phyloP scores from a whole-genome alignment of 345 rosid species.

The Brassica incana region DNA sequence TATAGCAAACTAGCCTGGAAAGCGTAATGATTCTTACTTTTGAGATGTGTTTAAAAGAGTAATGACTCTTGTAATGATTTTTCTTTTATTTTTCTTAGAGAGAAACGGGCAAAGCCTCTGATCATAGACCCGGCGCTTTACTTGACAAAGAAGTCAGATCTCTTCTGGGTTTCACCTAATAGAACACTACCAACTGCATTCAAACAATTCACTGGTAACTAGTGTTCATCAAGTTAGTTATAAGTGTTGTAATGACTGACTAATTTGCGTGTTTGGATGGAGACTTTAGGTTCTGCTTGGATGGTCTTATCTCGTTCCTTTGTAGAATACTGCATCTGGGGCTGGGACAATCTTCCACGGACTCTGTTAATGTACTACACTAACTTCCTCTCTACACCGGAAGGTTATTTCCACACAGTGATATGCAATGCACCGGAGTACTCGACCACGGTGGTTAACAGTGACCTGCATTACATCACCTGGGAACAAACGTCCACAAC shows the following conservation, averaged over 20 bases:
- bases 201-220: slow-evolving; percentile 64
- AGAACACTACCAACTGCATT: slow-evolving; percentile 85
- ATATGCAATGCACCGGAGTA: slow-evolving; percentile 49
- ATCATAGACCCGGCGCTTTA: slow-evolving; percentile 95
- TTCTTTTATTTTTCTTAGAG: slow-evolving; percentile 43
- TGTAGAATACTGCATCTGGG: slow-evolving; percentile 39
- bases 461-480: slow-evolving; percentile 39
- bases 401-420: slow-evolving; percentile 54
- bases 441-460: slow-evolving; percentile 34
- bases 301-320: slow-evolving; percentile 35
- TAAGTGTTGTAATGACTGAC: not conserved
- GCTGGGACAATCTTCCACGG: slow-evolving; percentile 42
- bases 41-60: not conserved
- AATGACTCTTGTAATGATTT: not conserved
- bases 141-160: slow-evolving; percentile 58
- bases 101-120: slow-evolving; percentile 90
- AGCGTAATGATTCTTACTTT: slow-evolving; percentile 47
- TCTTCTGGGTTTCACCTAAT: slow-evolving; percentile 71
- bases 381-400: slow-evolving; percentile 50
- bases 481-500: slow-evolving; percentile 43
- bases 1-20: slow-evolving; percentile 90
- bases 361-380: slow-evolving; percentile 40
- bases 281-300: slow-evolving; percentile 47
- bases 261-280: not conserved
- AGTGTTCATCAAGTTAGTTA: slow-evolving; percentile 1